Conservation (phyloP, 768 basidiomycete species). For the Cantharellus cinnabarinus region DNA sequence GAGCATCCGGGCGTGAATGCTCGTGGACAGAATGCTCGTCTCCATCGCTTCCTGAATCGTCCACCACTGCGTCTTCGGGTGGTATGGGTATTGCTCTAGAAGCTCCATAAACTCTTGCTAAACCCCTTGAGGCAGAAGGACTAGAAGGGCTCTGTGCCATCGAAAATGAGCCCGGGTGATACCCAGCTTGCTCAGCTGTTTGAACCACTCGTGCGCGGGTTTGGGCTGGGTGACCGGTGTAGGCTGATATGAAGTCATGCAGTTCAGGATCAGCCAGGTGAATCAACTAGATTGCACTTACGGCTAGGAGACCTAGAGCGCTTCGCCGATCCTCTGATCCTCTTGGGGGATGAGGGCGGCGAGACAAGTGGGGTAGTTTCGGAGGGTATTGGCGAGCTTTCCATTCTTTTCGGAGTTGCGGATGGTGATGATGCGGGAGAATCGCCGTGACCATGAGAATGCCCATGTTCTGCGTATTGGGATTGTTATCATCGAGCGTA, state of each 20-base stretch:
- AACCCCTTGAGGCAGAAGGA: background rate
- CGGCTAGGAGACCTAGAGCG: slow-evolving; percentile 14
- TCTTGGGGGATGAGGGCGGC: background rate
- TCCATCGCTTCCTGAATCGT: background rate
- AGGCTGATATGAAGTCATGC: background rate
- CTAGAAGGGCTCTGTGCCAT: slow-evolving; percentile 5
- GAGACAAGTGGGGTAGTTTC: slow-evolving; percentile 1
- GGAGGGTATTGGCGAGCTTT: background rate
- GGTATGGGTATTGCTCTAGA: background rate
- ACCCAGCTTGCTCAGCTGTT: slow-evolving; percentile 54
- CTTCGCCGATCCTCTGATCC: background rate
- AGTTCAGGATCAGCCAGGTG: background rate
- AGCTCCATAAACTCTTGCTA: background rate
- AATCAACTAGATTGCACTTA: background rate
- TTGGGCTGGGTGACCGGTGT: slow-evolving; percentile 35
- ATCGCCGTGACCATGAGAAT: slow-evolving; percentile 37
- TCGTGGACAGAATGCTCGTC: slow-evolving; percentile 10
- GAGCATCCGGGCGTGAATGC: background rate
- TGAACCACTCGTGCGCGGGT: slow-evolving; percentile 31
- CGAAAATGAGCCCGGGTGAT: slow-evolving; percentile 9
- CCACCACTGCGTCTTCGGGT: background rate
- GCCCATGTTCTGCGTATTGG: slow-evolving; percentile 35
- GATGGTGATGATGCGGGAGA: slow-evolving; percentile 1
- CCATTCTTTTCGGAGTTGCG: slow-evolving; percentile 4
- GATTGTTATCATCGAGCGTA: background rate